phyloP scores from a whole-genome alignment of 2,329 filamentous ascomycete genomes.

The Phyllosticta citrichinensis region DNA sequence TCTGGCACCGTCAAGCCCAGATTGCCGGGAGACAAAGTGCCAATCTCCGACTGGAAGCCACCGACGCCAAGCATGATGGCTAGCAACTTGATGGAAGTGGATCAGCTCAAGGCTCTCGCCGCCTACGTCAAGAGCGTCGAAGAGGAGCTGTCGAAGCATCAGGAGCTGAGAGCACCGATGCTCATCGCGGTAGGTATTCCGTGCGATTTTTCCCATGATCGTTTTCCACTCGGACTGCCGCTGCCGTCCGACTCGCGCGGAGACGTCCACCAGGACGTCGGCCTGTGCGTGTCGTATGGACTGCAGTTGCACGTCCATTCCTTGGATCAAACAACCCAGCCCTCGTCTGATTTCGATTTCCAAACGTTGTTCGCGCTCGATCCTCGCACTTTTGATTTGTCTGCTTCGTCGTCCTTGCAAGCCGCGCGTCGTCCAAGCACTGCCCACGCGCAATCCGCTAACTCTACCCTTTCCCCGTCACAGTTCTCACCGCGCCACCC shows the following conservation, averaged over 20 bases:
- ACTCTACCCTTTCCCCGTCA: constrained; percentile 5
- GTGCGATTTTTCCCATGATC: neutral
- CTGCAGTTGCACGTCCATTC: neutral
- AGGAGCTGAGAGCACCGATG: constrained; percentile 79
- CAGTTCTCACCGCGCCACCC: constrained; percentile 72
- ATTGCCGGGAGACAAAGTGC: constrained; percentile 73
- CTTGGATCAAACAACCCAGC: neutral
- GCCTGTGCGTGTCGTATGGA: neutral
- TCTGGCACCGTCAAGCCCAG: constrained; percentile 50
- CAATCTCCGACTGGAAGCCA: constrained; percentile 80
- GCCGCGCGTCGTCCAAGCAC: neutral
- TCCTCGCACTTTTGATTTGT: neutral
- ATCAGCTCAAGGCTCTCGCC: constrained; percentile 66
- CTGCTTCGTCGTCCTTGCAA: neutral
- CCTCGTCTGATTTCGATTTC: neutral
- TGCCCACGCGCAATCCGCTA: constrained; percentile 11
- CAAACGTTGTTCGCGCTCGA: neutral
- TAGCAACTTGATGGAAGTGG: constrained; percentile 64
- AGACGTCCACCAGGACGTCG: neutral
- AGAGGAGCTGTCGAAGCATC: constrained; percentile 75
- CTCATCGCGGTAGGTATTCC: constrained; percentile 54
- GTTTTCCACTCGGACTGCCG: neutral
- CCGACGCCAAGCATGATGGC: constrained; percentile 85
- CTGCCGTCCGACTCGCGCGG: neutral
- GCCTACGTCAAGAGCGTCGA: constrained; percentile 80